A percentile compares a stretch with the other conserved stretches of the same genome.
phyloP scores from a whole-genome alignment of 495 filamentous ascomycete species.

The Tuber umbilicatum region DNA sequence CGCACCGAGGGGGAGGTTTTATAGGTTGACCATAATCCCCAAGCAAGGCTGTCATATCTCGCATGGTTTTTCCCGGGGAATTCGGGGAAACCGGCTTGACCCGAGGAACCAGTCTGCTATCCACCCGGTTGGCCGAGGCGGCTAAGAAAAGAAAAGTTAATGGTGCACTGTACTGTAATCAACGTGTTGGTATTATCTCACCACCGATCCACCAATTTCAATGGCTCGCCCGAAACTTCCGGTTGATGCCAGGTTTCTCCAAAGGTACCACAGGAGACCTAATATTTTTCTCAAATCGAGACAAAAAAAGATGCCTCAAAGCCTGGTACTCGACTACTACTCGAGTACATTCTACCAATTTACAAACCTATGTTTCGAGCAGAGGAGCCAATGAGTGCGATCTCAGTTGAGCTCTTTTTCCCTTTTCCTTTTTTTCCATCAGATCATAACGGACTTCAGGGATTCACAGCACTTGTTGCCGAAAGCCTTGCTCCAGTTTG shows the following conservation, averaged over 20 bases:
- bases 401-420: background rate
- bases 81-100: conserved; percentile 1
- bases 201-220: background rate
- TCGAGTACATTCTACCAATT: background rate
- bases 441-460: background rate
- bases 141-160: background rate
- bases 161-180: background rate
- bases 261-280: background rate
- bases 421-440: background rate
- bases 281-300: background rate
- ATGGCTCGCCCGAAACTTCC: background rate
- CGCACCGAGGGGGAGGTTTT: background rate
- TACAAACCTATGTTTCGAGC: background rate
- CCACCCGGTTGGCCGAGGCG: background rate
- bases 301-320: conserved; percentile 1
- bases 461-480: background rate
- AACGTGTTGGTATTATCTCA: background rate
- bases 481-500: background rate
- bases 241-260: background rate
- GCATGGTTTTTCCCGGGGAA: background rate
- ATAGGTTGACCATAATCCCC: background rate
- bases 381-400: background rate
- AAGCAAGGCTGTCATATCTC: background rate
- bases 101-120: background rate
- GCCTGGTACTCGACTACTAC: background rate